Base-by-base conservation (phyloP, 2,329 filamentous ascomycete species). In the Stachybotrys echinatus region DNA sequence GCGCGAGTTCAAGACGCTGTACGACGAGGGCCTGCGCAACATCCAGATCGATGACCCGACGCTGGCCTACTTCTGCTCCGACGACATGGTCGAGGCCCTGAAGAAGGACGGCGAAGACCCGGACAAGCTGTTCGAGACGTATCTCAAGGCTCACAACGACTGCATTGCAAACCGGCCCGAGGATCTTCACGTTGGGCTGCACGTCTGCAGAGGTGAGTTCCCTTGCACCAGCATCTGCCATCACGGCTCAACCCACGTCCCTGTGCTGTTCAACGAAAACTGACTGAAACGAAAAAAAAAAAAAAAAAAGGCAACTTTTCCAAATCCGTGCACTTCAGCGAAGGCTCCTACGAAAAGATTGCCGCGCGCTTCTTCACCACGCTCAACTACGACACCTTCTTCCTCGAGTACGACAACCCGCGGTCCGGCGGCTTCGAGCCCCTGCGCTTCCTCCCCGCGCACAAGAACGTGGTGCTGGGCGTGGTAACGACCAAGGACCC, bases 81-180 rank as follows among this genome's bases (percentile, higher is more conserved):
- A 86, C 37, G 80, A 81, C 54, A 87, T 87, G 81, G 69, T 84
- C 17, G 69, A 74, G 49, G 80, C 81, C 23, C 81, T 73, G 50
- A 61, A 75, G 69, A 73, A 77, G 50, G 75, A 76, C 20, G 85
- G 86, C 56, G 71, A 77, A 42, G 74, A 82, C 18, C 75, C 84
- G 12, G 83, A 87, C 37, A 78, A 81, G 53, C 77, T 88, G 55
- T 77, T 90, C 47, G 80, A 86, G 57, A 75, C 80, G 27, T 90
- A 90, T 63, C 80, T 90, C 65, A 78, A 81, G 64, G 80, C 87
- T 58, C 88, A 89, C 74, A 89, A 89, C 62, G 83, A 86, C 63
- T 84, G 81, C 63, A 76, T 88, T 58, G 69, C 73, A 23, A 73
- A 75, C 54, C 74, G 82, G 1, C 84, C 85, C 0, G 67, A 72